Base-by-base conservation (phyloP, 78 protist genomes). In the Cyanophora paradoxa region DNA sequence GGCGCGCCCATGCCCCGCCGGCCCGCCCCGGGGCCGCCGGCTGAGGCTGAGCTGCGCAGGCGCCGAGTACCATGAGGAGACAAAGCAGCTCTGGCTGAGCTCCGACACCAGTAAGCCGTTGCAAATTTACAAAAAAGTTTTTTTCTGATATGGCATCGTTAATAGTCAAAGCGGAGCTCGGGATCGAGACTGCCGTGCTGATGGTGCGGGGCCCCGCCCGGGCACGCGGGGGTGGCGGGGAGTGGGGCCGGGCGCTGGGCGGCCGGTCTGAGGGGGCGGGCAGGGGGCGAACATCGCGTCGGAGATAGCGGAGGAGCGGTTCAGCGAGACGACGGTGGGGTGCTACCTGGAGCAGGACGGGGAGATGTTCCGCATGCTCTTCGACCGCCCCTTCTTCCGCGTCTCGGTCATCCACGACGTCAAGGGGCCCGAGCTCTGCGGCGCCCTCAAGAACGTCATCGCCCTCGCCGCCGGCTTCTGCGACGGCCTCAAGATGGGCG, bases 221-320 rank as follows among this genome's bases (percentile, higher is more conserved):
- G n/a, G n/a, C n/a, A n/a, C n/a, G n/a, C n/a, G n/a, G n/a, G n/a
- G n/a, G n/a, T n/a, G n/a, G n/a, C n/a, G n/a, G n/a, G n/a, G n/a
- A n/a, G n/a, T n/a, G n/a, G n/a, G n/a, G n/a, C n/a, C n/a, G n/a
- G n/a, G n/a, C n/a, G n/a, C n/a, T n/a, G n/a, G n/a, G n/a, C n/a
- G n/a, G n/a, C n/a, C n/a, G n/a, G n/a, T n/a, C n/a, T n/a, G n/a
- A n/a, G n/a, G n/a, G n/a, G n/a, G n/a, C n/a, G n/a, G n/a, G n/a
- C n/a, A n/a, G 81, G 91, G 91, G 16, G 91, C 91, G 24, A 87
- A 87, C 74, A 75, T 87, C 39, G 91, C 91, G 4, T 17, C 30
- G 57, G 91, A 87, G 72, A 80, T 87, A 5, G 87, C 82, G n/a
- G 31, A n/a, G 11, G 91, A 54, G 13, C 7, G 42, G 42, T 82